phyloP scores from a whole-genome alignment of 805 yeast genomes.

The Metahyphopichia silvanorum region DNA sequence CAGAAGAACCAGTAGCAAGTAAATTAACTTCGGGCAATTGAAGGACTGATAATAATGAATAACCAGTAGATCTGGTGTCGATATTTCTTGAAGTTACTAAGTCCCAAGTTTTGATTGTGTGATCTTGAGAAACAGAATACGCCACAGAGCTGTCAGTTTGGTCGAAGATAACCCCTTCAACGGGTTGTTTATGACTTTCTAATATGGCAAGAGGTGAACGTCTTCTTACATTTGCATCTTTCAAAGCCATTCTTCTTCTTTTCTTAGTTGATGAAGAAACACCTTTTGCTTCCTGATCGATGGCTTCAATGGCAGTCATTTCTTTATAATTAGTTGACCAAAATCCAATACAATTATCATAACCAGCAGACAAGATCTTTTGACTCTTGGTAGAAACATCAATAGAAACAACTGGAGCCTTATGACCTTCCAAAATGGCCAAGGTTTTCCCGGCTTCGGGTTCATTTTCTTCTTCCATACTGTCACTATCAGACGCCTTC shows the following conservation, averaged over 20 bases:
- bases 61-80: slow-evolving; percentile 85
- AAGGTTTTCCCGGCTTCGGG: slow-evolving; percentile 69
- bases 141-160: slow-evolving; percentile 72
- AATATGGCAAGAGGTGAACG: slow-evolving; percentile 77
- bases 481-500: slow-evolving; percentile 59
- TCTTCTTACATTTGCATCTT: slow-evolving; percentile 72
- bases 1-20: slow-evolving; percentile 92
- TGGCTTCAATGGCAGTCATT: slow-evolving; percentile 53
- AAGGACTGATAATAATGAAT: slow-evolving; percentile 72
- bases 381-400: slow-evolving; percentile 54
- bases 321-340: slow-evolving; percentile 90
- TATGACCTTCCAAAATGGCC: slow-evolving; percentile 88
- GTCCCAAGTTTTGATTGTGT: slow-evolving; percentile 95
- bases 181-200: slow-evolving; percentile 84
- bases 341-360: slow-evolving; percentile 73
- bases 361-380: slow-evolving; percentile 78
- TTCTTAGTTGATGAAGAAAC: slow-evolving; percentile 81
- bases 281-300: slow-evolving; percentile 42
- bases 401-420: slow-evolving; percentile 76
- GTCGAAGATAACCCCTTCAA: slow-evolving; percentile 80
- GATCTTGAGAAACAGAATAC: slow-evolving; percentile 94
- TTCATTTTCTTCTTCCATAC: slow-evolving; percentile 38
- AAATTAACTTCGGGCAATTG: slow-evolving; percentile 66
- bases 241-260: slow-evolving; percentile 77
- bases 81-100: slow-evolving; percentile 80